Conservation (phyloP, 306 rosid species). For the cucumber (Cucumis sativus) region Cucumber_9930_V3 NC_026657.2:9444001-9444500, state of each 20-base stretch:
- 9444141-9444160: constrained; percentile 7
- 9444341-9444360: constrained; percentile 21
- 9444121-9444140: constrained; percentile 4
- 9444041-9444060: not conserved
- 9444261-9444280: constrained; percentile 15
- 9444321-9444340: constrained; percentile 22
- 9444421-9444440: constrained; percentile 28
- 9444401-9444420: constrained; percentile 19
- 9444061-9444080: not conserved
- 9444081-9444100: not conserved
- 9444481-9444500: constrained; percentile 11
- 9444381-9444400: constrained; percentile 16
- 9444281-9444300: constrained; percentile 25
- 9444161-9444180: not conserved
- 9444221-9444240: constrained; percentile 15
- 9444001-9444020: not conserved
- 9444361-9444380: constrained; percentile 28
- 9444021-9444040: not conserved
- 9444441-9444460: constrained; percentile 30
- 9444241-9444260: constrained; percentile 7
- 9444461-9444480: not conserved
- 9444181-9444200: constrained; percentile 6
- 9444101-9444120: constrained; percentile 4
- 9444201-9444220: constrained; percentile 3
- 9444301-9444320: constrained; percentile 17